Base-by-base conservation (phyloP, 495 filamentous ascomycete species). In the Penicilliopsis zonata region DNA sequence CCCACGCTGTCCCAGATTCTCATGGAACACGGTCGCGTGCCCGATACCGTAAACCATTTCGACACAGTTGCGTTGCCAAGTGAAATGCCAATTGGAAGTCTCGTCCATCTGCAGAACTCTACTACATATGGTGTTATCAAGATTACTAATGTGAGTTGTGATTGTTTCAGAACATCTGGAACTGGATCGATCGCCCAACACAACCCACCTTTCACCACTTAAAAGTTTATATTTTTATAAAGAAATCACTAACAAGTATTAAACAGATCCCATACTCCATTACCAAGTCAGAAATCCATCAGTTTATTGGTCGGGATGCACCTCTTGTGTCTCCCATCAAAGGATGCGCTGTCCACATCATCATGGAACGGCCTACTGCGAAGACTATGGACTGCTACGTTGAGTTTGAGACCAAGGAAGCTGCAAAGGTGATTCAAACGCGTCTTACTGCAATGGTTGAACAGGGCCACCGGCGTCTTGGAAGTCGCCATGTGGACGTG, bases 361-460 rank as follows among this genome's bases (percentile, higher is more conserved):
- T 86, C 41, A 85, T 90, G 80, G 83, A 88, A 31, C 76, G 80
- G 5, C 60, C 72, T 0, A 82, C 78, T 1, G 69, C 70, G 29
- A 88, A 87, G 65, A 87, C 83, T 0, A 72, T 77, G 52, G 80
- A 86, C 31, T 78, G 70, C 36, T 90, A 62, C 40, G 72, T 82
- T 18, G 83, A 90, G 44, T 76, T 86, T 29, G 33, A 56, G 18
- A 67, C 59, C 4, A 35, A 55, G 0, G 37, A 55, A 0, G 74
- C 78, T 46, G 82, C 81, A 0, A 40, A 60, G 8, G 54, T 55
- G 7, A 59, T 69, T 0, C 45, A 50, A 6, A 18, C 33, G 7
- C 46, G 47, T 5, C 36, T 58, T n/a, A 53, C 47, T 15, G 16
- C 20, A 0, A 59, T 74, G 4, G 57, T 69, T 18, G 63, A 67